These are phyloP conservation scores for Umbelopsis ramanniana DNA, from an alignment of 192 early-diverging fungal species.

Conservation along the genomic window DNA sequence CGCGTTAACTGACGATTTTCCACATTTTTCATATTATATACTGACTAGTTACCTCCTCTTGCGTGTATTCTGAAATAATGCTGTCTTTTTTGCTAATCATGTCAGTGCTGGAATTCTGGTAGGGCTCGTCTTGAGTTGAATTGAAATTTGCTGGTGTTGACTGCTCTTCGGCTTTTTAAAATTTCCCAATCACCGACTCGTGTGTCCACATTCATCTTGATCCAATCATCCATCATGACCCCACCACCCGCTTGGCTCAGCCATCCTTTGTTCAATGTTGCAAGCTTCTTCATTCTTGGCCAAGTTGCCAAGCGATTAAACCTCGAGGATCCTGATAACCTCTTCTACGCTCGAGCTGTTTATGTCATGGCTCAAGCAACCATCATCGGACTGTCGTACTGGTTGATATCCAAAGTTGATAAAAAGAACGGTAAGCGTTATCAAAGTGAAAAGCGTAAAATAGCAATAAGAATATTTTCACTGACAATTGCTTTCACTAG, in stretches of 20 bases:
- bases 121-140: not conserved
- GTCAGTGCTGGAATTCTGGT: not conserved
- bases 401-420: slow-evolving; percentile 50
- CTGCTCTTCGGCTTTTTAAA: slow-evolving; percentile 7
- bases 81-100: slow-evolving; percentile 13
- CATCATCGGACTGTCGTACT: slow-evolving; percentile 47
- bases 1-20: not conserved
- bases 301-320: slow-evolving; percentile 66
- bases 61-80: slow-evolving; percentile 7
- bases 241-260: slow-evolving; percentile 31
- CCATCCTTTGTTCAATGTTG: slow-evolving; percentile 49
- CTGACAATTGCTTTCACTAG: slow-evolving; percentile 41
- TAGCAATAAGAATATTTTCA: not conserved
- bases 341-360: slow-evolving; percentile 56
- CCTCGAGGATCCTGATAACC: slow-evolving; percentile 66
- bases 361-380: slow-evolving; percentile 65
- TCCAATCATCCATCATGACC: not conserved
- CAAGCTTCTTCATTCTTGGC: slow-evolving; percentile 58
- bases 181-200: not conserved
- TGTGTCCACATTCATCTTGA: not conserved
- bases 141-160: not conserved
- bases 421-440: slow-evolving; percentile 72
- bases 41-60: not conserved
- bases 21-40: not conserved
- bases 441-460: not conserved